Evolutionary conservation across 331 rosid genomes (phyloP).

Genomic region (Cydonia oblonga): DNA sequence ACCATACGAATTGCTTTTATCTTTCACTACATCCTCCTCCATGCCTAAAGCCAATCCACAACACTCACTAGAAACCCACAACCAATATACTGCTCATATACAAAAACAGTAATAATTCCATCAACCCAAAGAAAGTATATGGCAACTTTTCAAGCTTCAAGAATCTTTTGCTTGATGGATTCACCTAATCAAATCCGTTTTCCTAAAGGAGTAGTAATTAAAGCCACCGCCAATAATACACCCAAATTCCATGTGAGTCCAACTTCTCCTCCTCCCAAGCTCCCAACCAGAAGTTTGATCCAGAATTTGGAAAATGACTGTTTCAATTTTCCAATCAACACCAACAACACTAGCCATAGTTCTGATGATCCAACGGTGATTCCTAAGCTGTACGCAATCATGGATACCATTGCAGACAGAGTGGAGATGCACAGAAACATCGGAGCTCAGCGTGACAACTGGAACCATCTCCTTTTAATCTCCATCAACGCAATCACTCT

Average conservation of each 20-base stretch:
- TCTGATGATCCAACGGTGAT: slow-evolving; percentile 12
- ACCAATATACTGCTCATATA: background rate
- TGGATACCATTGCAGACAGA: slow-evolving; percentile 64
- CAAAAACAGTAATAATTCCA: background rate
- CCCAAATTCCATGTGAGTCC: slow-evolving; percentile 19
- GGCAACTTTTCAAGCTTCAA: slow-evolving; percentile 29
- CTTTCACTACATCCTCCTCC: background rate
- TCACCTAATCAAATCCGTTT: slow-evolving; percentile 11
- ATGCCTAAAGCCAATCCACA: background rate
- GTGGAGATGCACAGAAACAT: slow-evolving; percentile 67
- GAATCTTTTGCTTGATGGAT: background rate
- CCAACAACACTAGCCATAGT: background rate
- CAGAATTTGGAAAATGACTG: slow-evolving; percentile 19
- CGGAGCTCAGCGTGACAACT: slow-evolving; percentile 48
- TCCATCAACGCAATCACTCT: slow-evolving; percentile 38
- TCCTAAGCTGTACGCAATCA: slow-evolving; percentile 36
- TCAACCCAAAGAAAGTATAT: slow-evolving; percentile 18
- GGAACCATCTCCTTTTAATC: slow-evolving; percentile 36
- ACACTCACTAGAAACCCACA: background rate
- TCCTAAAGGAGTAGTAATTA: slow-evolving; percentile 2
- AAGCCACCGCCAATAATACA: slow-evolving; percentile 22
- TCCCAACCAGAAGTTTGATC: slow-evolving; percentile 16
- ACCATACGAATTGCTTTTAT: background rate
- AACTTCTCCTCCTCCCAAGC: slow-evolving; percentile 20
- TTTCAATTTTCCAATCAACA: background rate